Evolutionary conservation across 805 yeast genomes (phyloP), one percentile per base, ranked within the genome.

Genomic region (Wilhelminamyces savonicus): DNA sequence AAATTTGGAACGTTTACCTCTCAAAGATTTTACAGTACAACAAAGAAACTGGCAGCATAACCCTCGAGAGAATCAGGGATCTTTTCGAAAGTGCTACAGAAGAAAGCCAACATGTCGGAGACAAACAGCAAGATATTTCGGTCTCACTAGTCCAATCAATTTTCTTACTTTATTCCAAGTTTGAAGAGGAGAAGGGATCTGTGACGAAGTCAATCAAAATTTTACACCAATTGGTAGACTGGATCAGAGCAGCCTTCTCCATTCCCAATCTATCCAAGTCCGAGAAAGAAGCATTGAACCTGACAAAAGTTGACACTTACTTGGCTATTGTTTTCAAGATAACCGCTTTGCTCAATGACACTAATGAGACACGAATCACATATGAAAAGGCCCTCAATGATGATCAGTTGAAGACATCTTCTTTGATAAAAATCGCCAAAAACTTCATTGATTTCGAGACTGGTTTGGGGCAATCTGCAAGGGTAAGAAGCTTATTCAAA

Each of bases 1-100:
- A 84, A 41, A 62, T 87, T 12, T 85, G 90, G 88, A 73, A 69
- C 30, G 57, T 71, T 7, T 88, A 86, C 50, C 48, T 87, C 19
- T 53, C 69, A 0, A 75, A 71, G 31, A 68, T 75, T 0, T 39
- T 78, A 3, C 43, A 36, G 15, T 29, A 29, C 13, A 25, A 26
- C 3, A 24, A 28, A 21, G 12, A 37, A 41, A 7, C 48, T 29
- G 11, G 29, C 23, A 5, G 6, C 10, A 7, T 21, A 2, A 13
- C 23, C 16, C 22, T 30, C 1, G 61, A 57, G 24, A 36, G 61
- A 19, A 54, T 82, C 5, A 59, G 95, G 21, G 94, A 83, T 34
- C 45, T 82, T 11, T 87, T 83, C 56, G 95, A 85, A 27, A 26
- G 40, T 18, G 37, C 27, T 16, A 29, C 25, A 17, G 30, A 35